Evolutionary conservation across 1,284 basidiomycete species (phyloP).

Genomic region (Microbotryum violaceum): DNA sequence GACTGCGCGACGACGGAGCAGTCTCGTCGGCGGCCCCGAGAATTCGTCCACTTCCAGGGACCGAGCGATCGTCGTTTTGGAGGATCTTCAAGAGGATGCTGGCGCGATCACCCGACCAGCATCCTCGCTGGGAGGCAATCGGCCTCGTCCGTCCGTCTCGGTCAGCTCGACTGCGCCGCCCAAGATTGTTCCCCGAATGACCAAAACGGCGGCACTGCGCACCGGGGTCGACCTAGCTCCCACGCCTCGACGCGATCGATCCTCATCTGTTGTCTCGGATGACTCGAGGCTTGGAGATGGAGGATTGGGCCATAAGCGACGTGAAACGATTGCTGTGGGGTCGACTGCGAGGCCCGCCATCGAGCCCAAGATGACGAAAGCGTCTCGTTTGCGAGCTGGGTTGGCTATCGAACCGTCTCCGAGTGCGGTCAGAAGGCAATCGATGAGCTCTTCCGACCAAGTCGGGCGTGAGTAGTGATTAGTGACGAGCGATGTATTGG

Average conservation of each 20-base stretch:
- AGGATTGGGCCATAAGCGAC: slow-evolving; percentile 69
- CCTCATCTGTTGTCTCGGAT: slow-evolving; percentile 50
- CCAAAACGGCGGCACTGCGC: slow-evolving; percentile 6
- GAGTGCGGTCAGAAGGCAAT: slow-evolving; percentile 13
- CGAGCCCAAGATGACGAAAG: slow-evolving; percentile 59
- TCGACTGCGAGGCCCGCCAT: slow-evolving; percentile 57
- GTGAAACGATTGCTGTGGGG: slow-evolving; percentile 61
- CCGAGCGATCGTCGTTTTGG: slow-evolving; percentile 1
- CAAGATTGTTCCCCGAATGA: slow-evolving; percentile 31
- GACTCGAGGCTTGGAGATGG: slow-evolving; percentile 39
- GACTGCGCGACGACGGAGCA: not conserved
- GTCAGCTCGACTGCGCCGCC: slow-evolving; percentile 21
- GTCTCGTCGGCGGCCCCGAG: slow-evolving; percentile 1
- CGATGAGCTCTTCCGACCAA: slow-evolving; percentile 1
- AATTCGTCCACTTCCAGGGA: not conserved
- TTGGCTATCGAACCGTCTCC: slow-evolving; percentile 39
- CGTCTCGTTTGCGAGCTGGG: slow-evolving; percentile 57
- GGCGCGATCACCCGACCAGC: not conserved
- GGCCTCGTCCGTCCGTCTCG: too few species aligned
- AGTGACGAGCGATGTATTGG: not conserved
- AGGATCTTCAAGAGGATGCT: not conserved
- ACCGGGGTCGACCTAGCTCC: not conserved
- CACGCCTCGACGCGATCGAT: not conserved
- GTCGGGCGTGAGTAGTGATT: not conserved
- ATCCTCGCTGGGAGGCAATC: not conserved